Evolutionary conservation across 2,329 filamentous ascomycete species (phyloP).

Genomic region (Tolypocladium ophioglossoides): DNA sequence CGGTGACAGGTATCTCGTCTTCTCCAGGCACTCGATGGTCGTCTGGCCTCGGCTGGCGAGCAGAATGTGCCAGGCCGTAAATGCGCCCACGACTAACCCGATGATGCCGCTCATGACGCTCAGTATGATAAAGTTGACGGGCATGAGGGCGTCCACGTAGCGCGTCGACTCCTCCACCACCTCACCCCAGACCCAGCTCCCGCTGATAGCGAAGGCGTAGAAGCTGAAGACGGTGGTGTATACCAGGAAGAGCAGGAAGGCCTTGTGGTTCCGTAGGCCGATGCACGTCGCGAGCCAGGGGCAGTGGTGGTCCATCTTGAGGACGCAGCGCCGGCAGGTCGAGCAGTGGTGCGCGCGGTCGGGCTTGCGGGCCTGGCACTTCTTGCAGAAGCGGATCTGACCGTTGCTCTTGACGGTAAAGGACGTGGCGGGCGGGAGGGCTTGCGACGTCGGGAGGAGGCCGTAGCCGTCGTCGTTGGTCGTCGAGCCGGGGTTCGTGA

Average conservation of each 20-base stretch:
- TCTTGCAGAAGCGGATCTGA: conserved; percentile 86
- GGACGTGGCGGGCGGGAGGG: conserved; percentile 50
- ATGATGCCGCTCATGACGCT: conserved; percentile 85
- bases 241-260: conserved; percentile 83
- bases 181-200: conserved; percentile 76
- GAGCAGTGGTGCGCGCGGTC: conserved; percentile 96
- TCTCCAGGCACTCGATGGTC: conserved; percentile 93
- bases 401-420: conserved; percentile 92
- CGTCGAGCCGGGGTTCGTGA: conserved; percentile 74
- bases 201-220: conserved; percentile 66
- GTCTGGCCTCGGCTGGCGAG: conserved; percentile 73
- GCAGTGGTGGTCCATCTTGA: conserved; percentile 99
- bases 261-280: conserved; percentile 88
- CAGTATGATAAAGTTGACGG: conserved; percentile 84
- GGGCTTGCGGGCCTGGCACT: conserved; percentile 89
- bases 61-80: conserved; percentile 85
- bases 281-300: conserved; percentile 97
- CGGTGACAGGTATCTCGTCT: conserved; percentile 84
- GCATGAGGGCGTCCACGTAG: conserved; percentile 67
- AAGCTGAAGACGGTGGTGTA: conserved; percentile 85
- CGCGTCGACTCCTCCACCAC: conserved; percentile 58
- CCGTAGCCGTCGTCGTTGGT: conserved; percentile 61
- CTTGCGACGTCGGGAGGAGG: conserved; percentile 59
- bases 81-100: conserved; percentile 76
- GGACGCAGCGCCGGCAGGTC: conserved; percentile 82